A percentile compares a stretch with the other conserved stretches of the same genome.
phyloP scores from a whole-genome alignment of 1,284 basidiomycete species.

The Ceratobasidium sp. region DNA sequence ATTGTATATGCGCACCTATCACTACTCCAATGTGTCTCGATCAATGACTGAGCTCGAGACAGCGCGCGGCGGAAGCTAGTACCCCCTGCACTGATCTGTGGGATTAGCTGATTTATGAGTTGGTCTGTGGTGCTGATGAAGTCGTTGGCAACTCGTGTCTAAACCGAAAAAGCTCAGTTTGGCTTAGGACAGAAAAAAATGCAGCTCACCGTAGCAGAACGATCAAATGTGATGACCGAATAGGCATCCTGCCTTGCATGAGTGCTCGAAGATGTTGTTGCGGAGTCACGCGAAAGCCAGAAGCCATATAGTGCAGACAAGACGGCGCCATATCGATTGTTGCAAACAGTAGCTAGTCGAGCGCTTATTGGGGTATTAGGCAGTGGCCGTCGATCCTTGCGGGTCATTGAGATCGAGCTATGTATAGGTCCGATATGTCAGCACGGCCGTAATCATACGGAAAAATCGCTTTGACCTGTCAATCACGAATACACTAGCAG shows the following conservation, averaged over 20 bases:
- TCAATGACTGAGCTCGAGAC: conserved; percentile 57
- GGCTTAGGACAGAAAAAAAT: conserved; percentile 48
- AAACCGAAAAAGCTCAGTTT: neutral
- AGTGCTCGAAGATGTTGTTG: conserved; percentile 5
- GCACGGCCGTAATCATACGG: too few species aligned
- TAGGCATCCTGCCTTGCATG: conserved; percentile 59
- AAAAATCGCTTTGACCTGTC: conserved; percentile 60
- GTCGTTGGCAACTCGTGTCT: conserved; percentile 61
- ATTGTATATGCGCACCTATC: conserved; percentile 62
- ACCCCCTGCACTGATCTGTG: conserved; percentile 58
- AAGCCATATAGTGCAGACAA: conserved; percentile 68
- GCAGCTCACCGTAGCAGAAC: conserved; percentile 51
- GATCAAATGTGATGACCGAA: conserved; percentile 69
- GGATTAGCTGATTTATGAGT: conserved; percentile 63
- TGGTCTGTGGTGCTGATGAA: conserved; percentile 65
- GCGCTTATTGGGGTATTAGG: conserved; percentile 63
- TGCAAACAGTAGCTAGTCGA: conserved; percentile 58
- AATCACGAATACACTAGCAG: conserved; percentile 67
- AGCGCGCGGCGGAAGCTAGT: conserved; percentile 68
- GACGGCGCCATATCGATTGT: conserved; percentile 71
- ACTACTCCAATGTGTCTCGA: conserved; percentile 68
- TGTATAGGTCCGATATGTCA: conserved; percentile 51
- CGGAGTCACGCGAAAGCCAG: conserved; percentile 67
- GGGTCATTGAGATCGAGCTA: conserved; percentile 67
- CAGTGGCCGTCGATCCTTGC: conserved; percentile 62